Evolutionary conservation across 2,329 filamentous ascomycete species (phyloP).

Genomic region (Cercospora janseana): DNA sequence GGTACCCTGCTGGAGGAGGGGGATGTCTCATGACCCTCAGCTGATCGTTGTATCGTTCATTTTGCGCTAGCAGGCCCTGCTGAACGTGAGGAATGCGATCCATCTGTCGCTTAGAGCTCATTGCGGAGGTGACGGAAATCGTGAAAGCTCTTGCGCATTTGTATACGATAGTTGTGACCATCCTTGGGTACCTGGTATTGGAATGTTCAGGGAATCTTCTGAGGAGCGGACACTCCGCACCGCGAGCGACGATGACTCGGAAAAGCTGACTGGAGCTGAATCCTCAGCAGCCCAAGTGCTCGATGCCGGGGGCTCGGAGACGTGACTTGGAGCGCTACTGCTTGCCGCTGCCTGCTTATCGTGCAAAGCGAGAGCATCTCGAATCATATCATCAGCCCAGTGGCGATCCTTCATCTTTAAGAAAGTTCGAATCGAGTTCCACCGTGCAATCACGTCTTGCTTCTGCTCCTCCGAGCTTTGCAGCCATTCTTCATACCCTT

Average conservation of each 20-base stretch:
- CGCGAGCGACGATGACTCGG: too few species aligned
- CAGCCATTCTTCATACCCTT: conserved; percentile 67
- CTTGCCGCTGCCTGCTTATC: conserved; percentile 29
- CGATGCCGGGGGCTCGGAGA: conserved; percentile 11
- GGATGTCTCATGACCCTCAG: too few species aligned
- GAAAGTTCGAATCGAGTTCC: conserved; percentile 60
- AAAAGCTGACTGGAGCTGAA: conserved; percentile 52
- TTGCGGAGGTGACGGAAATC: too few species aligned
- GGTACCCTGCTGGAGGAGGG: too few species aligned
- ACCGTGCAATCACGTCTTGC: conserved; percentile 62
- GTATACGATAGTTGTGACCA: too few species aligned
- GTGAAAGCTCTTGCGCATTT: too few species aligned
- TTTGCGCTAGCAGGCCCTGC: too few species aligned
- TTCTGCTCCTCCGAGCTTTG: conserved; percentile 58
- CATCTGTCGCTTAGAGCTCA: too few species aligned
- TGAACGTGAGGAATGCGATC: too few species aligned
- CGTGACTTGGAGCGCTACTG: neutral
- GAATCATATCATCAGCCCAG: conserved; percentile 55
- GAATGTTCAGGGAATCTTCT: neutral
- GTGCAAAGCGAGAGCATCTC: conserved; percentile 36
- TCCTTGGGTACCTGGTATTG: neutral
- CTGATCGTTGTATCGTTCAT: conserved; percentile 6
- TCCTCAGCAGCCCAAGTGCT: conserved; percentile 31
- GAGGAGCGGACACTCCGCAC: neutral
- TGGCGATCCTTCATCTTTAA: conserved; percentile 57